A percentile compares a stretch with the other conserved stretches of the same genome.
These are phyloP conservation scores for Eimeria acervulina DNA, from an alignment of 169 alveolate genomes.

Conservation along the genomic window DNA sequence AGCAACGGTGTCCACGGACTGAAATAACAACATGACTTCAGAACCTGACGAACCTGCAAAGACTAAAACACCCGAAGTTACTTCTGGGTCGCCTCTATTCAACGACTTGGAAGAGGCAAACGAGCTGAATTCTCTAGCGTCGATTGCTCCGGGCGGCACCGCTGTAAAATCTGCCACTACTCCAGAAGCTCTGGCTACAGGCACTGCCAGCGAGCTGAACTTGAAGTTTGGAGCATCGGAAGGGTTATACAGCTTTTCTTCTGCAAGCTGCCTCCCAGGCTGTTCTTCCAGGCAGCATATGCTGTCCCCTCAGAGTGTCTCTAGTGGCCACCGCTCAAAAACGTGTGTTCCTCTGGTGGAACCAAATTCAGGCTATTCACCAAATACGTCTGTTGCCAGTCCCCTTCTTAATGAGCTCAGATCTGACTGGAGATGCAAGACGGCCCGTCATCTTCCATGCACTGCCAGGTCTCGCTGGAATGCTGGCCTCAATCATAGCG, in stretches of 20 bases:
- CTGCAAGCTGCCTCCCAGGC: not conserved
- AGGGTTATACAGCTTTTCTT: not conserved
- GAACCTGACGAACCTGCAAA: not conserved
- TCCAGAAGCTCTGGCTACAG: not conserved
- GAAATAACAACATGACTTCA: not conserved
- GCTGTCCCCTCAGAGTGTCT: slow-evolving; percentile 36
- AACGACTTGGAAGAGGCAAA: not conserved
- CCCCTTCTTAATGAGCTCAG: not conserved
- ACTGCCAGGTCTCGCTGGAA: not conserved
- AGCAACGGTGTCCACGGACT: not conserved
- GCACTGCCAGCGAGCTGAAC: slow-evolving; percentile 24
- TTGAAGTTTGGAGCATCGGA: not conserved
- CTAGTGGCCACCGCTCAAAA: slow-evolving; percentile 1
- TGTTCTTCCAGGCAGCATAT: not conserved
- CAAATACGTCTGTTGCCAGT: not conserved
- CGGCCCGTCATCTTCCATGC: not conserved
- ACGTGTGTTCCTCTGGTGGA: not conserved
- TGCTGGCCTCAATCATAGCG: not conserved
- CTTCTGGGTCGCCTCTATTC: not conserved
- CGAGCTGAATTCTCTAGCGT: slow-evolving; percentile 36
- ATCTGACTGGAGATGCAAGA: not conserved
- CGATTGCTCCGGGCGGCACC: not conserved
- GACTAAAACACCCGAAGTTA: not conserved
- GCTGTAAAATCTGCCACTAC: not conserved
- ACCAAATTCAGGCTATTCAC: not conserved